Percentiles rank a stretch among this genome's conserved stretches.
These are phyloP conservation scores for Monilinia vaccinii-corymbosi DNA, from an alignment of 2,329 filamentous ascomycete genomes.

Conservation along the genomic window DNA sequence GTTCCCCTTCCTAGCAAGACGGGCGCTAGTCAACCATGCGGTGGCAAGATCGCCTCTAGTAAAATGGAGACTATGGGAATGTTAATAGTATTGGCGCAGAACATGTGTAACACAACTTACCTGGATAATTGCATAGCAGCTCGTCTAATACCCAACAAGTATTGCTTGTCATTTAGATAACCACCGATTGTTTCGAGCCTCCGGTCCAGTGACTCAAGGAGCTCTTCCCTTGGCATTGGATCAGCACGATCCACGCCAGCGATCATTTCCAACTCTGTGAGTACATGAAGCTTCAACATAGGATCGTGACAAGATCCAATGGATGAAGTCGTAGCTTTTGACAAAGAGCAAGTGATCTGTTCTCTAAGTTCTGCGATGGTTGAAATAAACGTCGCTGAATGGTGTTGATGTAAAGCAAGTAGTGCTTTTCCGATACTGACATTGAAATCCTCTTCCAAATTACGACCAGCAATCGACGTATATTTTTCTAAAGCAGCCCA, in stretches of 20 bases:
- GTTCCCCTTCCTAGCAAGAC: conserved; percentile 76
- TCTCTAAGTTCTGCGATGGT: conserved; percentile 58
- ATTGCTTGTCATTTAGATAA: conserved; percentile 89
- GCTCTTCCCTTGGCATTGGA: conserved; percentile 27
- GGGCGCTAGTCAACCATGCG: conserved; percentile 77
- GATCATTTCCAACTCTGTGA: conserved; percentile 80
- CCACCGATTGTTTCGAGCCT: conserved; percentile 86
- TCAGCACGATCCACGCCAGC: conserved; percentile 37
- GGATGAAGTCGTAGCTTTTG: conserved; percentile 67
- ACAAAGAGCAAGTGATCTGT: conserved; percentile 64
- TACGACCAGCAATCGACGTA: conserved; percentile 40
- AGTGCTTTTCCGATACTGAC: conserved; percentile 65
- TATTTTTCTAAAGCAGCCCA: conserved; percentile 70
- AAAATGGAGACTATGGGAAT: conserved; percentile 39
- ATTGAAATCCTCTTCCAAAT: conserved; percentile 61
- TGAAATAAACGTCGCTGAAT: conserved; percentile 42
- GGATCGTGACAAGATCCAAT: conserved; percentile 75
- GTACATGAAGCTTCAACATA: conserved; percentile 77
- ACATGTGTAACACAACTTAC: conserved; percentile 36
- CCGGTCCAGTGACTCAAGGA: conserved; percentile 52
- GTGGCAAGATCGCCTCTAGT: conserved; percentile 67
- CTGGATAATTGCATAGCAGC: conserved; percentile 75
- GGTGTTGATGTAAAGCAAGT: conserved; percentile 46
- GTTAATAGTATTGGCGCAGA: conserved; percentile 25
- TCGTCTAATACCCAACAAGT: conserved; percentile 74